Conservation (phyloP, 345 rosid species). For the Erysimum cheiranthoides region DNA sequence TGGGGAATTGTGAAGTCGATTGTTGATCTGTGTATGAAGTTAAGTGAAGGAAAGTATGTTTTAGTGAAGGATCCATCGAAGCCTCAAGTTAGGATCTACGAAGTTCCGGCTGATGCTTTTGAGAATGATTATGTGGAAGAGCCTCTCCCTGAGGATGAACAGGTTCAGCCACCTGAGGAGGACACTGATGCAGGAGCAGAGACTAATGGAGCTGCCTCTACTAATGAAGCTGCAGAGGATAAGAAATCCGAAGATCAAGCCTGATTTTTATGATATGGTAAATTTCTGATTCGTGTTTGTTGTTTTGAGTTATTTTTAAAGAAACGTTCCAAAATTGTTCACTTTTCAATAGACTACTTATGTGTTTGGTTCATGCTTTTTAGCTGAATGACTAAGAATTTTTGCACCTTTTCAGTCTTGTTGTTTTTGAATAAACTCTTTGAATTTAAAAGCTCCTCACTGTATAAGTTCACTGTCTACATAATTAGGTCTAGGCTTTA, state of each 20-base stretch:
- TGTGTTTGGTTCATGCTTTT: background rate
- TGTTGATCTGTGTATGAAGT: constrained; percentile 90
- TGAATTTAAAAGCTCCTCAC: background rate
- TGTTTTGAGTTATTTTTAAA: constrained; percentile 1
- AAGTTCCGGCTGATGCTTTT: constrained; percentile 96
- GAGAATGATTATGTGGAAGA: constrained; percentile 98
- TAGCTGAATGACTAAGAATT: too few species aligned
- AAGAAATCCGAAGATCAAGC: constrained; percentile 51
- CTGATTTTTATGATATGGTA: constrained; percentile 32
- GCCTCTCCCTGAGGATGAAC: constrained; percentile 61
- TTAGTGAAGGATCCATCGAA: constrained; percentile 92
- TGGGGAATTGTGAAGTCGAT: constrained; percentile 98
- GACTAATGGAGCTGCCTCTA: constrained; percentile 45
- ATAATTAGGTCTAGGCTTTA: too few species aligned
- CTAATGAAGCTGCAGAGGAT: constrained; percentile 58
- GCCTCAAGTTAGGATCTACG: constrained; percentile 93
- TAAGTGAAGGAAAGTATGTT: constrained; percentile 60
- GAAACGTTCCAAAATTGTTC: background rate
- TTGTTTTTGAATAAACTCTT: background rate
- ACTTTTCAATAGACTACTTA: background rate
- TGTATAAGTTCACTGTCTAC: too few species aligned
- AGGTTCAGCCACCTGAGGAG: constrained; percentile 73
- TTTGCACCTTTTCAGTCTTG: too few species aligned
- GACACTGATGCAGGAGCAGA: constrained; percentile 58
- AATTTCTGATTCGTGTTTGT: constrained; percentile 10